A percentile compares a stretch with the other conserved stretches of the same genome.
Evolutionary conservation across 768 basidiomycete genomes (phyloP).

Genomic region (Auricularia sp.): DNA sequence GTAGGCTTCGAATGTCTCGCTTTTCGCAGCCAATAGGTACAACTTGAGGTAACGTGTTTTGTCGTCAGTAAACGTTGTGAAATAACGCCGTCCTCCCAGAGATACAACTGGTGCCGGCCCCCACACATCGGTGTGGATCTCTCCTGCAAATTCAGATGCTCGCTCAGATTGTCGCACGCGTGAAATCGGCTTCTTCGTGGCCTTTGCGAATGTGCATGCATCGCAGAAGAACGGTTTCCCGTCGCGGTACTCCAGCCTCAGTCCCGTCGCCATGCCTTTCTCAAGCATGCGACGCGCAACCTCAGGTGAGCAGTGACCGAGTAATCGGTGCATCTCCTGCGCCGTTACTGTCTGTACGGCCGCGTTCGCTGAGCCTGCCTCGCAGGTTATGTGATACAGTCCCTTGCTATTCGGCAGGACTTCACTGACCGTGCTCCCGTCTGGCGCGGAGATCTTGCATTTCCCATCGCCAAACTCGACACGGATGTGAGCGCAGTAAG

Average conservation of each 20-base stretch:
- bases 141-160: neutral
- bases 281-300: neutral
- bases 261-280: slow-evolving; percentile 2
- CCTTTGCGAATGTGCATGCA: slow-evolving; percentile 36
- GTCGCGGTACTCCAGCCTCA: neutral
- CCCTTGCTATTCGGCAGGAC: slow-evolving; percentile 11
- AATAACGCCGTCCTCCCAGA: slow-evolving; percentile 1
- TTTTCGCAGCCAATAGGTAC: neutral
- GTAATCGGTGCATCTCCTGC: slow-evolving; percentile 5
- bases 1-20: neutral
- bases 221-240: slow-evolving; percentile 26
- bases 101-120: slow-evolving; percentile 11
- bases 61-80: slow-evolving; percentile 13
- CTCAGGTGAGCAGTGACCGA: slow-evolving; percentile 25
- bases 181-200: slow-evolving; percentile 20
- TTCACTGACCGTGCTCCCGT: slow-evolving; percentile 9
- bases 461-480: slow-evolving; percentile 21
- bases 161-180: neutral
- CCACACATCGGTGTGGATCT: slow-evolving; percentile 11
- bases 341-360: neutral
- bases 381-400: slow-evolving; percentile 15
- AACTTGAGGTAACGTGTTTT: neutral
- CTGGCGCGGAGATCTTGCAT: slow-evolving; percentile 20
- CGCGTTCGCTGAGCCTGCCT: slow-evolving; percentile 7
- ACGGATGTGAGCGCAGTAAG: neutral